Percentiles rank a stretch among this genome's conserved stretches.
These are phyloP conservation scores for Penicillium sclerotigenum DNA, from an alignment of 2,329 filamentous ascomycete species.

Conservation along the genomic window DNA sequence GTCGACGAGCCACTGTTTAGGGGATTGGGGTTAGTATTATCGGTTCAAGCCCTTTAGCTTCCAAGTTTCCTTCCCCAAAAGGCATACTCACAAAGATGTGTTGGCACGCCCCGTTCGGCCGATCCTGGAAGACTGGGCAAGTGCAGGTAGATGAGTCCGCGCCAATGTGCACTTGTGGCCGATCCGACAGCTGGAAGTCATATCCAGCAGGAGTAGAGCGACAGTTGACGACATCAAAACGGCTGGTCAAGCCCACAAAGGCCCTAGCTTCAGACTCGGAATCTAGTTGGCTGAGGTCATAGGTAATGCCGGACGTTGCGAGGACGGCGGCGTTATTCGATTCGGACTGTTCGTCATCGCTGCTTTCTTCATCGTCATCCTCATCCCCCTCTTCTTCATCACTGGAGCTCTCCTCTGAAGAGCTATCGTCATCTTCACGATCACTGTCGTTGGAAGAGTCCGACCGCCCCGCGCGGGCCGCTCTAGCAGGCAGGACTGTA, in stretches of 20 bases:
- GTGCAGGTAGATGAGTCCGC: slow-evolving; percentile 34
- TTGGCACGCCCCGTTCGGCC: slow-evolving; percentile 35
- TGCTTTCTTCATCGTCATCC: slow-evolving; percentile 16
- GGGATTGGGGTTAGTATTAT: slow-evolving; percentile 6
- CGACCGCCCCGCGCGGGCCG: slow-evolving; percentile 15
- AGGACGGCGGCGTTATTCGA: slow-evolving; percentile 23
- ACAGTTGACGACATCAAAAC: slow-evolving; percentile 38
- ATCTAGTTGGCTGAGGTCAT: slow-evolving; percentile 34
- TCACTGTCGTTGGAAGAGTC: slow-evolving; percentile 19
- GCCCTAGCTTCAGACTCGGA: slow-evolving; percentile 32
- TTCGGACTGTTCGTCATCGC: slow-evolving; percentile 17
- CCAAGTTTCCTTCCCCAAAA: neutral
- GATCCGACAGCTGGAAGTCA: slow-evolving; percentile 39
- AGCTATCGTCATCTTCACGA: slow-evolving; percentile 10
- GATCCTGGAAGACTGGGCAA: slow-evolving; percentile 34
- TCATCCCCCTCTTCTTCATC: slow-evolving; percentile 10
- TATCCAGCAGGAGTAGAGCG: slow-evolving; percentile 30
- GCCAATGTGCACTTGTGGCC: slow-evolving; percentile 34
- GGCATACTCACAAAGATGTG: slow-evolving; percentile 42
- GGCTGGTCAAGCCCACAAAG: slow-evolving; percentile 33
- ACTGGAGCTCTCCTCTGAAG: slow-evolving; percentile 13
- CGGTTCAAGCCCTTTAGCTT: neutral
- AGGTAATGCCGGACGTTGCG: slow-evolving; percentile 35
- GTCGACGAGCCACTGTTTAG: slow-evolving; percentile 41
- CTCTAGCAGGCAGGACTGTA: slow-evolving; percentile 22